phyloP scores from a whole-genome alignment of 805 yeast genomes.

The Starmerella potacharoeniae region DNA sequence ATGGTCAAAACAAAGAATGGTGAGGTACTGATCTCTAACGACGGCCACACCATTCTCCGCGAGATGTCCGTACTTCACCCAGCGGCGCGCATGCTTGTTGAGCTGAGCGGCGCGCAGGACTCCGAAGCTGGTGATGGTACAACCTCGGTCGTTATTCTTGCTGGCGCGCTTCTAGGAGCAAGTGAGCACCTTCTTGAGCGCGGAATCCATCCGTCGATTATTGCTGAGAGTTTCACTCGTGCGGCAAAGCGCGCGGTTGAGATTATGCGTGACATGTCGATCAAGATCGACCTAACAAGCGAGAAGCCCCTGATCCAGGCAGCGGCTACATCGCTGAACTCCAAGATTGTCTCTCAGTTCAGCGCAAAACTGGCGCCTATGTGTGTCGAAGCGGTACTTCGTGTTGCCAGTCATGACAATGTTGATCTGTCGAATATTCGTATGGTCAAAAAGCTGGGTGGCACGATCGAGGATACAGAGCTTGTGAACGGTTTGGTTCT shows the following conservation, averaged over 20 bases:
- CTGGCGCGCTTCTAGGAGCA: slow-evolving; percentile 90
- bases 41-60: slow-evolving; percentile 91
- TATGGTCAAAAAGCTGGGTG: slow-evolving; percentile 87
- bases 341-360: slow-evolving; percentile 92
- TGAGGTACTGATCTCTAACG: slow-evolving; percentile 88
- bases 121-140: slow-evolving; percentile 99
- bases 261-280: slow-evolving; percentile 73
- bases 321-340: slow-evolving; percentile 84
- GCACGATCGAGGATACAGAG: slow-evolving; percentile 94
- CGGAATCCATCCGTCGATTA: slow-evolving; percentile 88
- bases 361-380: slow-evolving; percentile 78
- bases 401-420: slow-evolving; percentile 51
- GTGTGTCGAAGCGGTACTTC: slow-evolving; percentile 86
- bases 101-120: slow-evolving; percentile 94
- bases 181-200: slow-evolving; percentile 81
- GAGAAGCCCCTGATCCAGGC: slow-evolving; percentile 79
- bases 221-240: slow-evolving; percentile 84
- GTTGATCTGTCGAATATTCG: slow-evolving; percentile 86
- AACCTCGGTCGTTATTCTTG: slow-evolving; percentile 88
- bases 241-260: slow-evolving; percentile 79
- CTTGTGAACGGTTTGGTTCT: slow-evolving; percentile 78
- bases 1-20: slow-evolving; percentile 88
- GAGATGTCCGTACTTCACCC: slow-evolving; percentile 99
- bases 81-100: slow-evolving; percentile 97
- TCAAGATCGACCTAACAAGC: slow-evolving; percentile 65